phyloP scores from a whole-genome alignment of 106 monocot species.

The Vanilla planifolia region DNA sequence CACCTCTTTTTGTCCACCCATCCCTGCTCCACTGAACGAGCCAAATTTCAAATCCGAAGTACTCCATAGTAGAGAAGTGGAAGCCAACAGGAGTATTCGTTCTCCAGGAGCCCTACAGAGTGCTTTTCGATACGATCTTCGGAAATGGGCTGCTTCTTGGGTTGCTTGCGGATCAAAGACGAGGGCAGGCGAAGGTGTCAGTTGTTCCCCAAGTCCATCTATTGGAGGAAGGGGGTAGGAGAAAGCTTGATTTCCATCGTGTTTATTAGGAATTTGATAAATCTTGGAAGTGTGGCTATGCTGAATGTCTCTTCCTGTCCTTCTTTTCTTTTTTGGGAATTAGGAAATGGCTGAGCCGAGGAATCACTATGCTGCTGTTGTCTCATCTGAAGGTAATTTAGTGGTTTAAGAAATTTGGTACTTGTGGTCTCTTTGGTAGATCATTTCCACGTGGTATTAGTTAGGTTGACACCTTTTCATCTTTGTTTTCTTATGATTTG shows the following conservation, averaged over 20 bases:
- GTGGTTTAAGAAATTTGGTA: not conserved
- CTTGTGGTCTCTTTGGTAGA: not conserved
- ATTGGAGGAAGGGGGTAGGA: slow-evolving; percentile 1
- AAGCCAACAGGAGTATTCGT: too few relatives aligned
- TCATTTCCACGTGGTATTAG: not conserved
- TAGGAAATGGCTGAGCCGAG: not conserved
- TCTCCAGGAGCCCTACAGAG: too few relatives aligned
- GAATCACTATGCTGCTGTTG: not conserved
- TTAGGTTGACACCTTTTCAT: not conserved
- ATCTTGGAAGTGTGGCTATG: not conserved
- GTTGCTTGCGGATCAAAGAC: not conserved
- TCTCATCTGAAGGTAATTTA: not conserved
- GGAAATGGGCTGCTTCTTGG: slow-evolving; percentile 4
- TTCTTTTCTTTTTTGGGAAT: not conserved
- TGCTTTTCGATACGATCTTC: too few relatives aligned
- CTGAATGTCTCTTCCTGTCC: not conserved
- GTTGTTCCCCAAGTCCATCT: not conserved
- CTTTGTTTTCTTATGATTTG: not conserved
- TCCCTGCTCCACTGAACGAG: too few relatives aligned
- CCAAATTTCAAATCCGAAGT: too few relatives aligned
- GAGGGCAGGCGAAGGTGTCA: not conserved
- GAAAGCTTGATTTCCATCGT: not conserved
- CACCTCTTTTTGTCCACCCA: too few relatives aligned
- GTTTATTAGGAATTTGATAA: not conserved
- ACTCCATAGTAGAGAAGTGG: too few relatives aligned